These are phyloP conservation scores for Xylaria bambusicola DNA, from an alignment of 495 filamentous ascomycete species.

Conservation along the genomic window DNA sequence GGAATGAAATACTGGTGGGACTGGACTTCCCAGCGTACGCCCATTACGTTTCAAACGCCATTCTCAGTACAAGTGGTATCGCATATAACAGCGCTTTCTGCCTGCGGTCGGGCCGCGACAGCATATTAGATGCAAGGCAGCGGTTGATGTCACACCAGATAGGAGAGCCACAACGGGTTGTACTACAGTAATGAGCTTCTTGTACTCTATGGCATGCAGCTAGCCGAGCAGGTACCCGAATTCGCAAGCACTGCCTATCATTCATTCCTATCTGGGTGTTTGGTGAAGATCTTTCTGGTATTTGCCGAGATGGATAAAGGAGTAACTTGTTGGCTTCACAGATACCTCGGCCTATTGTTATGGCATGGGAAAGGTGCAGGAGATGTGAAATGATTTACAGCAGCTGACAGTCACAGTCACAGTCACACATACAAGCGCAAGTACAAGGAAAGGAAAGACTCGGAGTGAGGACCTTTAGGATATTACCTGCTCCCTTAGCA, in stretches of 20 bases:
- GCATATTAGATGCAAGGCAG: not conserved
- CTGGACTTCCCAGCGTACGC: not conserved
- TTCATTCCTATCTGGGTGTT: not conserved
- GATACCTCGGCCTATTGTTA: not conserved
- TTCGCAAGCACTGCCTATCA: not conserved
- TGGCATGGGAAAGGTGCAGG: no score
- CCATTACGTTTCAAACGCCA: not conserved
- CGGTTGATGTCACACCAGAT: constrained; percentile 10
- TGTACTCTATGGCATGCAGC: constrained; percentile 1
- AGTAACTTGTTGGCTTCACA: no score
- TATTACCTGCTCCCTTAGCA: not conserved
- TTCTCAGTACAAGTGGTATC: not conserved
- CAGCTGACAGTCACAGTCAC: not conserved
- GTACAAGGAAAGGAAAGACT: not conserved
- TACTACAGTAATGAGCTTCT: not conserved
- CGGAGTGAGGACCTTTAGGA: not conserved
- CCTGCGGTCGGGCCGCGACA: not conserved
- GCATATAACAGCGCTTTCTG: not conserved
- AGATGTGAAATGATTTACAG: no score
- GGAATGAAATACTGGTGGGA: not conserved
- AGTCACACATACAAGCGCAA: not conserved
- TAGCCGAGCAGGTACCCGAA: not conserved
- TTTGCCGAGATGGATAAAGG: constrained; percentile 5
- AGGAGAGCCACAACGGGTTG: not conserved
- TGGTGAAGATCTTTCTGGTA: constrained; percentile 3